phyloP scores from a whole-genome alignment of 345 rosid genomes.

The Populus simonii region DNA sequence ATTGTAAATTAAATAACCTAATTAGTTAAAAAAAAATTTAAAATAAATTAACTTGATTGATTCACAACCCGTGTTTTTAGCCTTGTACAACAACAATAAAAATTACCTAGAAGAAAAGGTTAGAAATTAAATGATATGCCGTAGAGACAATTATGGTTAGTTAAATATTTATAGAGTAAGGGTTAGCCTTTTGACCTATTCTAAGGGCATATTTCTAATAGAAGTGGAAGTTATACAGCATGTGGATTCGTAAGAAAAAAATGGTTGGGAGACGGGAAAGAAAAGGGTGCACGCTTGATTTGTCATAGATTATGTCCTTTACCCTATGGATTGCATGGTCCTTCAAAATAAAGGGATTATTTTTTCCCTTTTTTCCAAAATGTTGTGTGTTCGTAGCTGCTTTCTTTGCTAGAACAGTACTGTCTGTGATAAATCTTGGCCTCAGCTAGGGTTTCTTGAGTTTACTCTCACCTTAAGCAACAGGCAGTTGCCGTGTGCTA shows the following conservation, averaged over 20 bases:
- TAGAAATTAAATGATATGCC: not conserved
- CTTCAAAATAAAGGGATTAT: too few relatives aligned
- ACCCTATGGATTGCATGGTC: not conserved
- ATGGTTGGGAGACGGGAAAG: not conserved
- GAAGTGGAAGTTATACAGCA: not conserved
- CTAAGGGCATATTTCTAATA: not conserved
- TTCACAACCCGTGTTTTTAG: too few relatives aligned
- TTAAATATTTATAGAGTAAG: not conserved
- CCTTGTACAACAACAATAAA: too few relatives aligned
- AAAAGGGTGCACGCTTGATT: not conserved
- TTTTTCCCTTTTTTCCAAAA: not conserved
- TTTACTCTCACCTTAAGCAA: not conserved
- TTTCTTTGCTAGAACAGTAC: too few relatives aligned
- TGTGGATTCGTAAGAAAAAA: not conserved
- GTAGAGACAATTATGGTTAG: not conserved
- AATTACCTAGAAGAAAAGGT: not conserved
- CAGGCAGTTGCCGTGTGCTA: slow-evolving; percentile 24
- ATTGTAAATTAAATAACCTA: not conserved
- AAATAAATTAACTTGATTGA: too few relatives aligned
- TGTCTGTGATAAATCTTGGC: not conserved
- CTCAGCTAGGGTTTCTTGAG: not conserved
- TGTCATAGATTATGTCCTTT: not conserved
- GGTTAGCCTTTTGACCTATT: not conserved
- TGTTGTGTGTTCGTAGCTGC: not conserved
- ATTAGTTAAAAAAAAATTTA: too few relatives aligned